Base-by-base conservation (phyloP, 1,284 basidiomycete species). In the Veloporphyrellus conicus region DNA sequence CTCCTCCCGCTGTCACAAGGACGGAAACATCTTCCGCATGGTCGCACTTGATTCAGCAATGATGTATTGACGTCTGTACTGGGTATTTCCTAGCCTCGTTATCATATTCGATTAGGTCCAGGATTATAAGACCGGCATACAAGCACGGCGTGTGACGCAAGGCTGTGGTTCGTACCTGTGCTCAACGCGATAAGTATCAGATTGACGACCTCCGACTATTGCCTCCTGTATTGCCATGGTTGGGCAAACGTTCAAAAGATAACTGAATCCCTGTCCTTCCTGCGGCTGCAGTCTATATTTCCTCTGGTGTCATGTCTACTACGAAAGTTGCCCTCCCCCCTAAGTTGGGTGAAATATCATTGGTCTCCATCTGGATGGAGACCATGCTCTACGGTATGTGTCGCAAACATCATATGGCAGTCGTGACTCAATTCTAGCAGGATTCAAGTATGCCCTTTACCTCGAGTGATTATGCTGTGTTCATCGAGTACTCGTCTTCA, bases 281-380 rank as follows among this genome's bases (percentile, higher is more conserved):
- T 10, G 3, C 18, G 18, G 11, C 33, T 10, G 3, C 18, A 20
- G 11, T 28, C 20, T n/a, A 15, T 19, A 20, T 22, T 11, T 36
- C 36, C 33, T 39, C 43, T 16, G 32, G 19, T 34, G 15, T 28
- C 20, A 60, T 56, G 55, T 28, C 53, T 8, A 36, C 31, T 10
- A 4, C 22, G 20, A 18, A n/a, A 18, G 22, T 12, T 15, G 5
- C 15, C 28, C 37, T 58, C 22, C 48, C 56, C 2, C 48, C 48
- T n/a, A 41, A 34, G 10, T 19, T 55, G 44, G 53, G 31, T 32
- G 38, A 52, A 33, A 47, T 55, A 36, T 55, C 56, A 4, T 14
- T 55, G 19, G n/a, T 55, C 5, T 43, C 53, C 35, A 55, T 58
- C 32, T 55, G 54, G 54, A 55, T 55, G 37, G 55, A 38, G 12